These are phyloP conservation scores for Herpotrichia juniperi DNA, from an alignment of 2,329 filamentous ascomycete genomes.

Conservation along the genomic window DNA sequence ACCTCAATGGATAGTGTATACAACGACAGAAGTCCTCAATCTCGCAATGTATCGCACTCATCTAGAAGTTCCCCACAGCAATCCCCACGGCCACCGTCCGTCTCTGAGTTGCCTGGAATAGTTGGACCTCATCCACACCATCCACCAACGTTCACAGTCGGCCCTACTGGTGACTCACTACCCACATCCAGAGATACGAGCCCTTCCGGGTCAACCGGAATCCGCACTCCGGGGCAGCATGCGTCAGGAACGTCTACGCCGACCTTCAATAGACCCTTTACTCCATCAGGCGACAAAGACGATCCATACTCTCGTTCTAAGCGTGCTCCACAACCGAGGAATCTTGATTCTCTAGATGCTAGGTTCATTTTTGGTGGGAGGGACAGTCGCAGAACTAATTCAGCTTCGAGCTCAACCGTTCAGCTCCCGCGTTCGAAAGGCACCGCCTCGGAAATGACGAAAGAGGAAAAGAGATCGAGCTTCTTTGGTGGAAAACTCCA, in stretches of 20 bases:
- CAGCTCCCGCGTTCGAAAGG: constrained; percentile 53
- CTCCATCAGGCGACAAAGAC: constrained; percentile 78
- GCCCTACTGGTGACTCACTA: constrained; percentile 60
- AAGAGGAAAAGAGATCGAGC: constrained; percentile 59
- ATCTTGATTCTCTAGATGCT: constrained; percentile 72
- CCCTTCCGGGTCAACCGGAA: constrained; percentile 64
- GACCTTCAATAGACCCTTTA: constrained; percentile 76
- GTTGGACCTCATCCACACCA: constrained; percentile 56
- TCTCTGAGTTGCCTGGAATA: constrained; percentile 50
- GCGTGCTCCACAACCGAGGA: constrained; percentile 71
- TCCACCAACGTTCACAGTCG: constrained; percentile 62
- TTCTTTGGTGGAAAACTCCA: constrained; percentile 62
- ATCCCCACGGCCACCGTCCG: constrained; percentile 50
- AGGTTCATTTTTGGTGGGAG: constrained; percentile 83
- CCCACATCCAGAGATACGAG: constrained; percentile 63
- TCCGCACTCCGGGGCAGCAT: constrained; percentile 51
- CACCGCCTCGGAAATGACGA: constrained; percentile 40
- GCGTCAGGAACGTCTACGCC: constrained; percentile 55
- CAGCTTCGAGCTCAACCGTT: constrained; percentile 35
- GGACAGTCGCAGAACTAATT: constrained; percentile 65
- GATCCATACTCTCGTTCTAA: constrained; percentile 88
- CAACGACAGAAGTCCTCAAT: constrained; percentile 24
- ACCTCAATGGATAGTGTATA: constrained; percentile 45
- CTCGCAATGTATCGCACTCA: constrained; percentile 32
- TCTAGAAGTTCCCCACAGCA: constrained; percentile 35